Percentiles rank a stretch among this genome's conserved stretches.
Conservation (phyloP, 768 basidiomycete species). For the Rhodotorula sphaerocarpa region DNA sequence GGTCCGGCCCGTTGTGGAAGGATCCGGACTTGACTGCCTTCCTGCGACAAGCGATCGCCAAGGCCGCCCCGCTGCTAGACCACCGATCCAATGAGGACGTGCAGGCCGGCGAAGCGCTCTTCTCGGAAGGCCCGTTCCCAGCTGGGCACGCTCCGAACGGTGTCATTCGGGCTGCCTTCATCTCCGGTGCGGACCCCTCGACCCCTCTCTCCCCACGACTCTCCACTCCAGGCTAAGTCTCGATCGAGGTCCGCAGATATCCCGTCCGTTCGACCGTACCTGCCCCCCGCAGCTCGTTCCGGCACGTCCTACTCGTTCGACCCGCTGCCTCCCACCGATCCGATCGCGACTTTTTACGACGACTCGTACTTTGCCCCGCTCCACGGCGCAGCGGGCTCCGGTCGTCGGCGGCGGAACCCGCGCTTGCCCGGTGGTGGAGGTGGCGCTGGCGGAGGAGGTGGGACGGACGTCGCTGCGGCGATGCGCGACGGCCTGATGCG, state of each 20-base stretch:
- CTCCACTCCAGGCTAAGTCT: neutral
- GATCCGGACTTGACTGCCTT: conserved; percentile 56
- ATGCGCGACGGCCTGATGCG: conserved; percentile 19
- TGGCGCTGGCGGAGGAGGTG: neutral
- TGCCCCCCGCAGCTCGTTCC: conserved; percentile 40
- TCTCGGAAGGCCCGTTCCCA: conserved; percentile 12
- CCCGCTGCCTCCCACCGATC: conserved; percentile 66
- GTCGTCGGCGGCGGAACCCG: neutral
- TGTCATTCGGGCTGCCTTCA: conserved; percentile 28
- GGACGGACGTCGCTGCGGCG: conserved; percentile 5
- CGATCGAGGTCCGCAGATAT: conserved; percentile 8
- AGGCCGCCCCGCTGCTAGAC: conserved; percentile 44
- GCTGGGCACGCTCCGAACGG: conserved; percentile 26
- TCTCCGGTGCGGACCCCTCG: conserved; percentile 19
- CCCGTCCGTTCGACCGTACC: conserved; percentile 29
- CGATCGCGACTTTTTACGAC: conserved; percentile 57
- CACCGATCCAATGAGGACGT: conserved; percentile 14
- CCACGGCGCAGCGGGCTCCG: conserved; percentile 6
- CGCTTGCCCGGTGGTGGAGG: neutral
- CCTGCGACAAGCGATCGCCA: conserved; percentile 57
- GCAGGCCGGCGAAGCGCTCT: conserved; percentile 11
- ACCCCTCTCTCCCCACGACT: no score
- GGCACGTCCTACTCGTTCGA: conserved; percentile 66
- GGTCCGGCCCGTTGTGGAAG: conserved; percentile 75
- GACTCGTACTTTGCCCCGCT: conserved; percentile 59